phyloP scores from a whole-genome alignment of 1,284 basidiomycete genomes.

The Leccinum angustisporum region DNA sequence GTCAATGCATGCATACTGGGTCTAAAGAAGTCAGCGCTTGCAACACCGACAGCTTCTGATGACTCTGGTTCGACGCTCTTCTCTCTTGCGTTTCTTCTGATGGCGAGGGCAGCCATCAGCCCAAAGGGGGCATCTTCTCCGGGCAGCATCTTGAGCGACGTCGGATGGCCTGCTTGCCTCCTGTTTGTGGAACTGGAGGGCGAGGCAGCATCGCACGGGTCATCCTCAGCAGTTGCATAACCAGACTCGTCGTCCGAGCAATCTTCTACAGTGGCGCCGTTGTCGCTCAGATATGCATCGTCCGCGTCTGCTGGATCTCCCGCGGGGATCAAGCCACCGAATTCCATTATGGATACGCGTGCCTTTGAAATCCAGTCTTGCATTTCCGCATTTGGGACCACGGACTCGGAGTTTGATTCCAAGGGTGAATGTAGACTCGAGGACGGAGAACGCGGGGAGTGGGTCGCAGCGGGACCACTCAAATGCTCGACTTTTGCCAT shows the following conservation, averaged over 20 bases:
- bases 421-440: slow-evolving; percentile 26
- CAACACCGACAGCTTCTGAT: slow-evolving; percentile 57
- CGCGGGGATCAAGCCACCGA: slow-evolving; percentile 60
- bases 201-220: slow-evolving; percentile 21
- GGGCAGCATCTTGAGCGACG: slow-evolving; percentile 53
- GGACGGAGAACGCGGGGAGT: slow-evolving; percentile 31
- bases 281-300: slow-evolving; percentile 33
- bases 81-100: slow-evolving; percentile 47
- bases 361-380: slow-evolving; percentile 75
- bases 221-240: slow-evolving; percentile 36
- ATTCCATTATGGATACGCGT: slow-evolving; percentile 61
- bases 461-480: slow-evolving; percentile 24
- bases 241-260: slow-evolving; percentile 38
- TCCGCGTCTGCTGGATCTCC: slow-evolving; percentile 42
- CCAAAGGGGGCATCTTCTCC: slow-evolving; percentile 65
- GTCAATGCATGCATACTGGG: slow-evolving; percentile 46
- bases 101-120: slow-evolving; percentile 61
- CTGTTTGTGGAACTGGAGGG: slow-evolving; percentile 27
- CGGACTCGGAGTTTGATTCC: slow-evolving; percentile 30
- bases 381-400: slow-evolving; percentile 42
- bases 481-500: slow-evolving; percentile 59
- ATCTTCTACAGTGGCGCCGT: slow-evolving; percentile 23
- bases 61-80: slow-evolving; percentile 43
- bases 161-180: slow-evolving; percentile 33
- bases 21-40: slow-evolving; percentile 62